Conservation (phyloP, 73 alveolate species). For the Paraurostyla sp. region DNA sequence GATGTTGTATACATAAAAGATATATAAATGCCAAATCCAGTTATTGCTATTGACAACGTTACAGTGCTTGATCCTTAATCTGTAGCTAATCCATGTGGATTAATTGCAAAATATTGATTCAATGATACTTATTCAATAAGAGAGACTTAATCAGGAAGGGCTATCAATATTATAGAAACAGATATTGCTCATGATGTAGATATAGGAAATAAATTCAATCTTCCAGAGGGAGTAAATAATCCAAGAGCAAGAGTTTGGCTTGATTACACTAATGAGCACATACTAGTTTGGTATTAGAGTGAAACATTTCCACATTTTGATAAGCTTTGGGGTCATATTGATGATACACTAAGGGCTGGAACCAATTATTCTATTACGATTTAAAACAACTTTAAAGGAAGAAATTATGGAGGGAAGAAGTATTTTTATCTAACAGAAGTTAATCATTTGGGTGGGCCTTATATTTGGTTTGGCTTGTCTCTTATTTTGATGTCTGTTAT, state of each 20-base stretch:
- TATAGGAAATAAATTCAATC: conserved; percentile 75
- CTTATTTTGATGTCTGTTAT: conserved; percentile 32
- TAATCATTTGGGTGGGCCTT: conserved; percentile 76
- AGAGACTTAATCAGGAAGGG: not conserved
- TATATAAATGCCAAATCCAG: conserved; percentile 48
- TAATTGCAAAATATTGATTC: conserved; percentile 86
- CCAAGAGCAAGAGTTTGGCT: conserved; percentile 68
- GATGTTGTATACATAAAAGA: not conserved
- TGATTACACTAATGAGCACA: conserved; percentile 61
- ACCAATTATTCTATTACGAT: conserved; percentile 35
- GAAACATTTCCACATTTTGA: conserved; percentile 78
- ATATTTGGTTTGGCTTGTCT: conserved; percentile 68
- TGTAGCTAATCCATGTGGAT: conserved; percentile 90
- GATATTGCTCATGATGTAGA: conserved; percentile 86
- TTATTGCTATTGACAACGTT: conserved; percentile 81
- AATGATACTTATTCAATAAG: conserved; percentile 70
- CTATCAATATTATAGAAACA: conserved; percentile 58
- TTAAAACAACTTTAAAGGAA: conserved; percentile 33
- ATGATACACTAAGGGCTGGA: conserved; percentile 40
- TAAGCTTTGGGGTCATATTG: conserved; percentile 77
- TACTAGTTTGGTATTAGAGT: conserved; percentile 84
- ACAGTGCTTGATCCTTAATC: conserved; percentile 67
- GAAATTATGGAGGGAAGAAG: conserved; percentile 65
- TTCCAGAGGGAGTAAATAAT: conserved; percentile 69
- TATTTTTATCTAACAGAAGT: conserved; percentile 62